Conservation (phyloP, 2,329 filamentous ascomycete genomes). For the Neospermospora avenae region DNA sequence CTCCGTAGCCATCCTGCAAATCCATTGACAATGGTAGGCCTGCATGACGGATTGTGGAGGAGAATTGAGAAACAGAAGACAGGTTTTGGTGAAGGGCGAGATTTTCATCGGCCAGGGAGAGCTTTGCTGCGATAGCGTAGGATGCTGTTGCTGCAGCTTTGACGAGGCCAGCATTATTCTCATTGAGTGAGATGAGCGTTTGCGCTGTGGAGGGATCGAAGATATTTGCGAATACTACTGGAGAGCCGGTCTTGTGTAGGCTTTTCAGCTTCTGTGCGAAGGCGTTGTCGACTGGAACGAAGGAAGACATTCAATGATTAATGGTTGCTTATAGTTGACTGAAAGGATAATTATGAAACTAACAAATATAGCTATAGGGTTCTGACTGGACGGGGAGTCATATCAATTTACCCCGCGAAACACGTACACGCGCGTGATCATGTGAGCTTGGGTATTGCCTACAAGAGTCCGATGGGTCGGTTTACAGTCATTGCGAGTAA, state of each 20-base stretch:
- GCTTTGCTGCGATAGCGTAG: slow-evolving; percentile 47
- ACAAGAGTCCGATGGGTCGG: not conserved
- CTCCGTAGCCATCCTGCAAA: slow-evolving; percentile 58
- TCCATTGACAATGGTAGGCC: slow-evolving; percentile 54
- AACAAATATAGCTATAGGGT: no score
- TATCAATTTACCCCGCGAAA: not conserved
- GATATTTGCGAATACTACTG: slow-evolving; percentile 53
- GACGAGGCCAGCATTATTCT: slow-evolving; percentile 33
- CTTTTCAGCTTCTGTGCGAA: slow-evolving; percentile 36
- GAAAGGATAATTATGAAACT: not conserved
- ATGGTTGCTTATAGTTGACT: not conserved
- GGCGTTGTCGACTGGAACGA: not conserved
- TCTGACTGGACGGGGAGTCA: not conserved
- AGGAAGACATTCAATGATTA: not conserved
- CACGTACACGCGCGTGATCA: not conserved
- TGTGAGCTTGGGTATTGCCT: not conserved
- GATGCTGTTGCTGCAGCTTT: slow-evolving; percentile 34
- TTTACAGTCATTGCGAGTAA: not conserved
- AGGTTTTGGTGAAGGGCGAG: slow-evolving; percentile 52
- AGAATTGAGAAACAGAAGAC: slow-evolving; percentile 43
- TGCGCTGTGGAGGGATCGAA: slow-evolving; percentile 51
- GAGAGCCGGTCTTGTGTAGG: slow-evolving; percentile 50
- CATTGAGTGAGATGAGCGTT: slow-evolving; percentile 38
- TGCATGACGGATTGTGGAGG: slow-evolving; percentile 33
- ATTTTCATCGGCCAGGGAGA: slow-evolving; percentile 45